phyloP scores from a whole-genome alignment of 805 yeast species.

The Wickerhamiella australiensis region DNA sequence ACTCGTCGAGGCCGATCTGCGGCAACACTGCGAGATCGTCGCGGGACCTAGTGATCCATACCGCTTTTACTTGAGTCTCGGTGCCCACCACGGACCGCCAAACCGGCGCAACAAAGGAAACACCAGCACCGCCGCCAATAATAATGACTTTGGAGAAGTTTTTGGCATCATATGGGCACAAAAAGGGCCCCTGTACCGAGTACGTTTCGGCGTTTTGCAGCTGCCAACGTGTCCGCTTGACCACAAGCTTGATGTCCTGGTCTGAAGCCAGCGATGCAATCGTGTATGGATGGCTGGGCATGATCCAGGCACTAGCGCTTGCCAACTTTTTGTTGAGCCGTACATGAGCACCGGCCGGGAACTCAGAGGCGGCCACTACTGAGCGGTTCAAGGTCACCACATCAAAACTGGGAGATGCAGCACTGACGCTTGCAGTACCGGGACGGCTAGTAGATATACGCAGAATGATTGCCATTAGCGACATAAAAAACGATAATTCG shows the following conservation, averaged over 20 bases:
- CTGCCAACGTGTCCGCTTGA: constrained; percentile 30
- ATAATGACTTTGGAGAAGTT: constrained; percentile 15
- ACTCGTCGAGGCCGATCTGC: constrained; percentile 13
- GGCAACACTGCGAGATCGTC: constrained; percentile 11
- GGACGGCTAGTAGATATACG: constrained; percentile 30
- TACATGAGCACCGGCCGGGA: constrained; percentile 39
- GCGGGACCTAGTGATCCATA: constrained; percentile 12
- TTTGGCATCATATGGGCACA: constrained; percentile 22
- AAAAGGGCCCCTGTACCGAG: constrained; percentile 33
- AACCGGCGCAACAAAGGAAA: constrained; percentile 18
- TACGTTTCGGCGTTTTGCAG: constrained; percentile 24
- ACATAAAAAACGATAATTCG: constrained; percentile 37
- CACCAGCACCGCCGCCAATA: constrained; percentile 23
- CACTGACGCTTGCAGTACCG: constrained; percentile 24
- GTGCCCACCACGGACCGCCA: neutral
- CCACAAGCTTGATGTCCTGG: constrained; percentile 27
- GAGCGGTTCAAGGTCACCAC: constrained; percentile 34
- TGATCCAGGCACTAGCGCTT: constrained; percentile 31
- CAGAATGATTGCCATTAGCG: constrained; percentile 45
- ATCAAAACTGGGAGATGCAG: constrained; percentile 34
- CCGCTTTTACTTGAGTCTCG: constrained; percentile 2
- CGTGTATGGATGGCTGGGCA: constrained; percentile 35
- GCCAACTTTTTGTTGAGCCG: constrained; percentile 24
- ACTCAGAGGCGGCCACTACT: constrained; percentile 17
- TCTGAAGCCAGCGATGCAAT: constrained; percentile 40